Evolutionary conservation across 108 stramenopile genomes (phyloP).

Genomic region (Fragilaria crotonensis): DNA sequence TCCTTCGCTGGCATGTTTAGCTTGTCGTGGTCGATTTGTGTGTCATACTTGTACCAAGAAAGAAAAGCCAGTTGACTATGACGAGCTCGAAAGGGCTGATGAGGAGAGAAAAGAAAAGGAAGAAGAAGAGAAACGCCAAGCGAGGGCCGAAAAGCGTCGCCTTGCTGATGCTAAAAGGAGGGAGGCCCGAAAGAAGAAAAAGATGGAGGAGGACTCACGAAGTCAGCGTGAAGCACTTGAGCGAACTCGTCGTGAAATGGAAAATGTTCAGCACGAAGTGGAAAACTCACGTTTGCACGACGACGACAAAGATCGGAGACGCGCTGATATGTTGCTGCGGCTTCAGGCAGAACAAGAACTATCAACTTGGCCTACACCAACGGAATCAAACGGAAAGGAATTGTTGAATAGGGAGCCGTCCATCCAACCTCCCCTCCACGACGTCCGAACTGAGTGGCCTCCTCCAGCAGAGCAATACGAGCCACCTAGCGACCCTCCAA

Average conservation of each 20-base stretch:
- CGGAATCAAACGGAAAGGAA: too few relatives aligned
- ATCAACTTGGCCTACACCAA: too few relatives aligned
- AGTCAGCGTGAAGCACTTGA: slow-evolving; percentile 21
- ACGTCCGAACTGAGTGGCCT: too few relatives aligned
- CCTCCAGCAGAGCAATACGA: too few relatives aligned
- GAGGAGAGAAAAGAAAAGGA: slow-evolving; percentile 33
- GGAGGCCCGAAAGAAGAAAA: slow-evolving; percentile 39
- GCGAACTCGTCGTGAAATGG: slow-evolving; percentile 8
- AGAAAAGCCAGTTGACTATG: slow-evolving; percentile 47
- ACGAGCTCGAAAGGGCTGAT: slow-evolving; percentile 45
- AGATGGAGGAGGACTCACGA: slow-evolving; percentile 32
- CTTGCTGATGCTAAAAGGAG: slow-evolving; percentile 38
- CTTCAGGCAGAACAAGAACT: neutral
- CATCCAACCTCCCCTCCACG: too few relatives aligned
- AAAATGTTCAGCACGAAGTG: neutral
- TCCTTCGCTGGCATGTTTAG: slow-evolving; percentile 1
- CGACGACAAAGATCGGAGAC: slow-evolving; percentile 4
- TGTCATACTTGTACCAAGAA: slow-evolving; percentile 49
- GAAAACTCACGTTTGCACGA: neutral
- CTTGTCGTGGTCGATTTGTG: slow-evolving; percentile 49
- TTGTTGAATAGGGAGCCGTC: too few relatives aligned
- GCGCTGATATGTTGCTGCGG: neutral
- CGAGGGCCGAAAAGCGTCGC: slow-evolving; percentile 37
- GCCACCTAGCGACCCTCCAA: too few relatives aligned
- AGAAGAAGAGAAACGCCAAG: slow-evolving; percentile 36